Conservation (phyloP, 1,139 yeast genomes). For the Protomyces inundatus region DNA sequence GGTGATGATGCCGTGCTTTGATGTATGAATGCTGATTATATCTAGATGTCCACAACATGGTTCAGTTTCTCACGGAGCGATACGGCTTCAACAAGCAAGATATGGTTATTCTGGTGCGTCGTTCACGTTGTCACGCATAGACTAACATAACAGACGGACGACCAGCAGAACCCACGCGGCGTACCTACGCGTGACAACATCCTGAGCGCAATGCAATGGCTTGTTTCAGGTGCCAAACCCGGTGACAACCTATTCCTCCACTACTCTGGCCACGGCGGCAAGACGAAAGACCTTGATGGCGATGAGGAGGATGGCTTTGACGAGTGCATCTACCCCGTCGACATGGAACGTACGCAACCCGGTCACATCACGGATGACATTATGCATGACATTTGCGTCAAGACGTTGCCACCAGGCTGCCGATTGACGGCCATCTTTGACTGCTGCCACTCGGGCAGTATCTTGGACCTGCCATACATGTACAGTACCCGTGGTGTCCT, state of each 20-base stretch:
- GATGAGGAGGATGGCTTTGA: slow-evolving; percentile 90
- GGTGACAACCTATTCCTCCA: slow-evolving; percentile 50
- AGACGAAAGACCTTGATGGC: slow-evolving; percentile 70
- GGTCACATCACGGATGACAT: slow-evolving; percentile 81
- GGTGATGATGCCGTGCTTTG: slow-evolving; percentile 45
- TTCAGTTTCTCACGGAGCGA: slow-evolving; percentile 42
- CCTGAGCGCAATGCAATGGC: slow-evolving; percentile 84
- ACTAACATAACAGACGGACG: slow-evolving; percentile 57
- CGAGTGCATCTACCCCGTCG: slow-evolving; percentile 87
- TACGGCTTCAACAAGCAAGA: slow-evolving; percentile 71
- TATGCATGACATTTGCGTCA: slow-evolving; percentile 73
- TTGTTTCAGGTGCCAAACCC: slow-evolving; percentile 75
- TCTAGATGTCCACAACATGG: slow-evolving; percentile 41
- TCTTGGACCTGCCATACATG: slow-evolving; percentile 77
- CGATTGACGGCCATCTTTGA: slow-evolving; percentile 78
- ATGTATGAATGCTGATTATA: background rate
- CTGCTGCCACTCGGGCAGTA: slow-evolving; percentile 92
- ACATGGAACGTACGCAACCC: slow-evolving; percentile 52
- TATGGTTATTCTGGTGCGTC: slow-evolving; percentile 49
- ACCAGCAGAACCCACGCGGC: slow-evolving; percentile 59
- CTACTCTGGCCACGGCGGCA: slow-evolving; percentile 93
- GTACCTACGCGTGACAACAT: slow-evolving; percentile 77
- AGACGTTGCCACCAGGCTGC: slow-evolving; percentile 72
- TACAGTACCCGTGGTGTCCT: slow-evolving; percentile 87
- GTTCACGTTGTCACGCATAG: slow-evolving; percentile 26